A percentile compares a stretch with the other conserved stretches of the same genome.
phyloP scores from a whole-genome alignment of 768 basidiomycete genomes.

The Agaricus bisporus region DNA sequence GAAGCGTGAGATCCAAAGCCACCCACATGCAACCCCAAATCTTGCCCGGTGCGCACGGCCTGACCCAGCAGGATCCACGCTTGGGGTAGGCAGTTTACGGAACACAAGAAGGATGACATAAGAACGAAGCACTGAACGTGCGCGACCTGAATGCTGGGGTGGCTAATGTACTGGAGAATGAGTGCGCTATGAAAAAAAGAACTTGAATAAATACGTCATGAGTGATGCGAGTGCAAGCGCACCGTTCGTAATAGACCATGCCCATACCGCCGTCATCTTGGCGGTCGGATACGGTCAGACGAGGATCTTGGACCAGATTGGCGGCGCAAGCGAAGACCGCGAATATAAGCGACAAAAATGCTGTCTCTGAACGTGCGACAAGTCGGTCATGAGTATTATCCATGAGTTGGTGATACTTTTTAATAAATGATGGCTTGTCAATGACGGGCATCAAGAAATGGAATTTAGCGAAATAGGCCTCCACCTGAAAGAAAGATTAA shows the following conservation, averaged over 20 bases:
- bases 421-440: constrained; percentile 79
- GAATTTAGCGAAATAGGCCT: constrained; percentile 81
- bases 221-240: constrained; percentile 19
- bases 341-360: constrained; percentile 79
- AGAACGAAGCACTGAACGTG: constrained; percentile 90
- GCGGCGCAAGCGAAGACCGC: constrained; percentile 90
- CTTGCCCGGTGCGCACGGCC: constrained; percentile 84
- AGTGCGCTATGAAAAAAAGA: constrained; percentile 52
- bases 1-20: constrained; percentile 10
- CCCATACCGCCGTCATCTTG: constrained; percentile 80
- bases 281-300: constrained; percentile 49
- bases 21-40: constrained; percentile 86
- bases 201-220: constrained; percentile 11
- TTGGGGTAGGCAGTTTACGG: constrained; percentile 89
- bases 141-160: constrained; percentile 74
- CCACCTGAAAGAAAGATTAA: constrained; percentile 44
- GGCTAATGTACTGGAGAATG: constrained; percentile 88
- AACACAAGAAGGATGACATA: constrained; percentile 87
- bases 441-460: constrained; percentile 87
- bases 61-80: constrained; percentile 92
- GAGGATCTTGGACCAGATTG: constrained; percentile 68
- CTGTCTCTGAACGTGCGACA: constrained; percentile 53
- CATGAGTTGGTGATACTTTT: constrained; percentile 70
- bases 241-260: constrained; percentile 89
- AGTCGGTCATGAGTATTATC: constrained; percentile 49